Conservation (phyloP, 179 eudicot species). For the Beta lomatogona region DNA sequence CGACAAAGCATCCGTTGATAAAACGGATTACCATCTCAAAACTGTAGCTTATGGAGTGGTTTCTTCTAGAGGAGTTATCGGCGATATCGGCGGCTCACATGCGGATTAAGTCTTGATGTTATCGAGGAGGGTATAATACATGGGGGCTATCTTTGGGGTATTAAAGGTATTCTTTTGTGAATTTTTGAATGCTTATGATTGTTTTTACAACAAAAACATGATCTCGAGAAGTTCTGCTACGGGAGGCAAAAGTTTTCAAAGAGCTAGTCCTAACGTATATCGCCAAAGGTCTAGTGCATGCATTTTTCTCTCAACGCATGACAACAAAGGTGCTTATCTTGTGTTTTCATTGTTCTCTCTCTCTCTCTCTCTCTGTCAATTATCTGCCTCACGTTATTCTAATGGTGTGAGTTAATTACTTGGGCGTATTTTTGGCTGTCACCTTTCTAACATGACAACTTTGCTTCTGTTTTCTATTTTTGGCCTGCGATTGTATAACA, state of each 20-base stretch:
- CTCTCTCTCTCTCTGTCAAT: too few species aligned
- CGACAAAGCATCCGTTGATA: neutral
- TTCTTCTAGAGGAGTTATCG: neutral
- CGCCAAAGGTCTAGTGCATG: constrained; percentile 77
- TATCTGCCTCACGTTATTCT: too few species aligned
- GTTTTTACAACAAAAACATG: constrained; percentile 6
- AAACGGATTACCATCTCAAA: neutral
- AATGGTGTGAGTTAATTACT: too few species aligned
- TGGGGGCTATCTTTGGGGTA: constrained; percentile 84
- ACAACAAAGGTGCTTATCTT: too few species aligned
- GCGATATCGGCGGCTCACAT: too few species aligned
- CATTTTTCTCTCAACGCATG: too few species aligned
- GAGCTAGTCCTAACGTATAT: constrained; percentile 62
- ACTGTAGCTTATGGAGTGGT: neutral
- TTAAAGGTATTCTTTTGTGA: constrained; percentile 54
- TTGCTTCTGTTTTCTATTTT: too few species aligned
- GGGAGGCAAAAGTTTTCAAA: constrained; percentile 63
- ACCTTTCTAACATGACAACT: too few species aligned
- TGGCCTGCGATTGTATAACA: too few species aligned
- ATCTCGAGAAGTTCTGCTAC: constrained; percentile 18
- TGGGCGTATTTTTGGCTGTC: too few species aligned
- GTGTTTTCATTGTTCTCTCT: too few species aligned
- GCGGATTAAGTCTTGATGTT: constrained; percentile 53
- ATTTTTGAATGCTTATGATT: constrained; percentile 17
- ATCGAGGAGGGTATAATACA: constrained; percentile 77